Conservation (phyloP, 805 yeast genomes). For the Metschnikowia lunata region DNA sequence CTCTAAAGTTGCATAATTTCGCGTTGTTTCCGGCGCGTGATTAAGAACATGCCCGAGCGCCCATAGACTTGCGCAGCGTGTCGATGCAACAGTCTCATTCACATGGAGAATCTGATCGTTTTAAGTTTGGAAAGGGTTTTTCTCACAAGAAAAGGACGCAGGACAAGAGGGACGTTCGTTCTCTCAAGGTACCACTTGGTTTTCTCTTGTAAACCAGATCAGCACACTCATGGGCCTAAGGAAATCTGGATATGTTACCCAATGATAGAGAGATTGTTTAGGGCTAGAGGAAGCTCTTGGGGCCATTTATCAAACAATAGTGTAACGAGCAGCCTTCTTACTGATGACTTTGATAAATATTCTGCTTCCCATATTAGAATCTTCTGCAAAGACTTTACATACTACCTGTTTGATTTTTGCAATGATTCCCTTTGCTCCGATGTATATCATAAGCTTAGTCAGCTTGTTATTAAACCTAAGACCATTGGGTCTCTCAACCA, state of each 20-base stretch:
- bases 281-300: constrained; percentile 52
- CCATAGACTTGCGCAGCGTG: too few species aligned
- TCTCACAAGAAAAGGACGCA: constrained; percentile 36
- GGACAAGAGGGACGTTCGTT: constrained; percentile 34
- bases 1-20: too few species aligned
- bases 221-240: constrained; percentile 24
- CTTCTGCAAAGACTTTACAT: constrained; percentile 81
- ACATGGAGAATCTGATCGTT: constrained; percentile 28
- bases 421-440: constrained; percentile 58
- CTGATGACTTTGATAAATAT: constrained; percentile 30
- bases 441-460: constrained; percentile 68
- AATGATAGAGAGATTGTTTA: constrained; percentile 59
- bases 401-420: constrained; percentile 69
- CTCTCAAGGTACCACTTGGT: constrained; percentile 37
- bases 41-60: too few species aligned
- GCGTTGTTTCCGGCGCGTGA: too few species aligned
- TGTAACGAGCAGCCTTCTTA: background rate
- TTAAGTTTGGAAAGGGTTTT: constrained; percentile 36
- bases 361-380: constrained; percentile 57
- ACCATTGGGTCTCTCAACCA: constrained; percentile 37
- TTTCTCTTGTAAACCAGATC: constrained; percentile 25
- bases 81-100: background rate
- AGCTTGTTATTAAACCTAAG: constrained; percentile 54
- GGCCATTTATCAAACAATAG: constrained; percentile 1
- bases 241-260: constrained; percentile 95